Base-by-base conservation (phyloP, 441 rosid genomes). In the Kokia cookei region DNA sequence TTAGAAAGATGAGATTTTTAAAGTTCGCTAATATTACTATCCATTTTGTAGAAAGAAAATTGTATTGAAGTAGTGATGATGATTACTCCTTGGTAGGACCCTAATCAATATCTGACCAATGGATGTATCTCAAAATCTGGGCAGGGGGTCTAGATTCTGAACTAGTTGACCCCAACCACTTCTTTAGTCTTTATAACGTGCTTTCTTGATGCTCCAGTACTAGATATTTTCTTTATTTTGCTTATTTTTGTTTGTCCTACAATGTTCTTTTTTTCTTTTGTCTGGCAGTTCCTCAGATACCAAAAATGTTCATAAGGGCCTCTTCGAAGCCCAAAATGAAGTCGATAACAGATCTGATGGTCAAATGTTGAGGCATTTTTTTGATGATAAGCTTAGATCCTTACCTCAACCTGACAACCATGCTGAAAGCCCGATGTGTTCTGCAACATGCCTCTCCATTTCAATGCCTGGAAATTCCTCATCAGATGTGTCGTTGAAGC, bases 361-460 rank as follows among this genome's bases (percentile, higher is more conserved):
- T 37, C 97, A 79, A 26, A 82, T 88, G 45, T 76, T 93, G 71
- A 81, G 99, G 77, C 97, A 81, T 64, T 96, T 96, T 78, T 96
- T 96, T 26, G 94, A 96, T 29, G 98, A 96, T 75, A 93, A 95
- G 97, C 98, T 97, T 1, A 76, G 97, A 48, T 76, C 96, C 0
- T 51, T 73, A 5, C 84, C 83, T 57, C 90, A 89, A 17, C 45
- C 88, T 1, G 89, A 84, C 59, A 84, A 54, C 73, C 72, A 63
- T 14, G 77, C 83, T 59, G 80, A 79, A 45, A 83, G 76, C 72
- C 60, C 72, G 7, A 69, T 73, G 71, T 83, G 69, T 61, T 81
- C 89, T 1, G 79, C 86, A 15, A 89, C 93, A 29, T 71, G 84
- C 77, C 93, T 91, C 17, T 87, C 99, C 12, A 90, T 89, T 67